Evolutionary conservation across 345 rosid genomes (phyloP), one percentile per base, ranked within the genome.

Genomic region (Eucalyptus grandis): DNA sequence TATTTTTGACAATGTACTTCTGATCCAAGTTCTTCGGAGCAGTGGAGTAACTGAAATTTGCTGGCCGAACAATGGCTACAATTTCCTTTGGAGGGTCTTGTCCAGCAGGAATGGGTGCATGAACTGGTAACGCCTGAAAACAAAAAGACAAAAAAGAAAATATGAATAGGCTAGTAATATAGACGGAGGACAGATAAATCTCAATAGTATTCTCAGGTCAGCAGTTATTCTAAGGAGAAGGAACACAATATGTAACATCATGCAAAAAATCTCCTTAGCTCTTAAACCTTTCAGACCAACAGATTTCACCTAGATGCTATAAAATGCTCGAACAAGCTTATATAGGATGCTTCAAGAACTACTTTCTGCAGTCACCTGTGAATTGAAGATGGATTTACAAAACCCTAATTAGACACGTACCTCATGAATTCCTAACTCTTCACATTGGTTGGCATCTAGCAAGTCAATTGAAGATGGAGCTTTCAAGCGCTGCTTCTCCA

Each of bases 11-110:
- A 65, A 96, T 93, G 87, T 91, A 87, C 90, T 91, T 95, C 90
- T 95, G 97, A 56, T 94, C 95, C 93, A 95, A 90, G 72, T 86
- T 90, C 72, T 91, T 93, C 19, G 93, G 89, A 87, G 89, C 72
- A 86, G 91, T 87, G 43, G 93, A 88, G 60, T 92, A 90, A 85
- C 50, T 54, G 49, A 93, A 94, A 92, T 90, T 90, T 31, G 91
- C 92, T 58, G 96, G 97, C 54, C 96, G 95, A 89, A 96, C 86
- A 91, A 95, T 96, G 13, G 98, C 98, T 81, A 96, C 95, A 86
- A 96, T 92, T 87, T 92, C 92, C 49, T 51, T n/a, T 4, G 97
- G 97, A 47, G 93, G 94, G 86, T 72, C 86, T 72, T 69, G 88
- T 62, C 96, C 96, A 92, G 95, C 97, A 88, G 30, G 86, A 62